These are phyloP conservation scores for Capsella rubella DNA, from an alignment of 441 rosid species.

Conservation along the genomic window DNA sequence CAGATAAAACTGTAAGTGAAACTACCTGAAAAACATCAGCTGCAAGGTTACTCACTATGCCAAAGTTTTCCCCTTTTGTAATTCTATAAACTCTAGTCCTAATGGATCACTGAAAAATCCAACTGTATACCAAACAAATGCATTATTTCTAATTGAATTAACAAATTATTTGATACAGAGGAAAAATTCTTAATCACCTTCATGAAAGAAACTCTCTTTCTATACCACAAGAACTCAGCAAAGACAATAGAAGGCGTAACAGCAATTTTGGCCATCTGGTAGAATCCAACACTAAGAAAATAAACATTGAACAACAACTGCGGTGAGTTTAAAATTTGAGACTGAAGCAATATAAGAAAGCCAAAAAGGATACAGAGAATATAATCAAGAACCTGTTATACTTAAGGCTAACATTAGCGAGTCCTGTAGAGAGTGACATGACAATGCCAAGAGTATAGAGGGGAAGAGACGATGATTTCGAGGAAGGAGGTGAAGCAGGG, in stretches of 20 bases:
- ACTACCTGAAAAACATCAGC: conserved; percentile 60
- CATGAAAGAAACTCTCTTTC: conserved; percentile 67
- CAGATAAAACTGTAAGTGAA: conserved; percentile 74
- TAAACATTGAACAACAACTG: neutral
- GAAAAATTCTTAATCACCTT: conserved; percentile 53
- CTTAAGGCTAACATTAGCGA: conserved; percentile 95
- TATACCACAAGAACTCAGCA: conserved; percentile 77
- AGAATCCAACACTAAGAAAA: conserved; percentile 79
- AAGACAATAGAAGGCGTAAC: conserved; percentile 91
- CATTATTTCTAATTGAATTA: neutral
- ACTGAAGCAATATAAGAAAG: neutral
- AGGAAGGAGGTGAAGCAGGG: conserved; percentile 68
- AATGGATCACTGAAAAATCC: conserved; percentile 3
- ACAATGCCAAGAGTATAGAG: conserved; percentile 81
- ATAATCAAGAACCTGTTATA: conserved; percentile 70
- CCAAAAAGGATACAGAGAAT: neutral
- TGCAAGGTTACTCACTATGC: conserved; percentile 6
- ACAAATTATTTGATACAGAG: too few relatives aligned
- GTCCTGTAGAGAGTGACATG: conserved; percentile 91
- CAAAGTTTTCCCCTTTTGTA: neutral
- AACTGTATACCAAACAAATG: neutral
- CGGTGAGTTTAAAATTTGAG: neutral
- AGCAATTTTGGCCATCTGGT: conserved; percentile 95
- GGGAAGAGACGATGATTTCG: conserved; percentile 60
- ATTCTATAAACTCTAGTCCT: conserved; percentile 26